Conservation (phyloP, 2,329 filamentous ascomycete genomes). For the Huntiella decipiens region DNA sequence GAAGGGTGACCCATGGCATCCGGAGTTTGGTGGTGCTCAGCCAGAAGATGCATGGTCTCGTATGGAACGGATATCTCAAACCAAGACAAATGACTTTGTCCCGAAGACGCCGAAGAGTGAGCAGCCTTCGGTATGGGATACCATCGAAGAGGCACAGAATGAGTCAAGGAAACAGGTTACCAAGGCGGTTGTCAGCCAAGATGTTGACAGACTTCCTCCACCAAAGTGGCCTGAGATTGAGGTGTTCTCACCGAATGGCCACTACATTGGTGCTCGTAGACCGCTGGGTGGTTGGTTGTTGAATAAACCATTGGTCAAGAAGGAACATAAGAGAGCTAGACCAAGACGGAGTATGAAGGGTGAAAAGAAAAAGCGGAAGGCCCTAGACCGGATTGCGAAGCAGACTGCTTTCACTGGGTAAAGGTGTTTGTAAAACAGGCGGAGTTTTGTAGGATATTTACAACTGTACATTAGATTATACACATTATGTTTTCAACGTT, state of each 20-base stretch:
- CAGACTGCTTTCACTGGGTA: slow-evolving; percentile 7
- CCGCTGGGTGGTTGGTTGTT: slow-evolving; percentile 57
- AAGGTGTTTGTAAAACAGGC: background rate
- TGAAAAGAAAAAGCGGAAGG: slow-evolving; percentile 32
- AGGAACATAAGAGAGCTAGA: slow-evolving; percentile 30
- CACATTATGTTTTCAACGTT: background rate
- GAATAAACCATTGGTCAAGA: slow-evolving; percentile 31
- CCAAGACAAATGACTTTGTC: background rate
- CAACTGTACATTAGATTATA: slow-evolving; percentile 1
- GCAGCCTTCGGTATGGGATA: slow-evolving; percentile 7
- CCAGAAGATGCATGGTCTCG: slow-evolving; percentile 11
- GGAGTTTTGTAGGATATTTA: too few species aligned
- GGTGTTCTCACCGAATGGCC: slow-evolving; percentile 70
- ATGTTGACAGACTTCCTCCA: slow-evolving; percentile 1
- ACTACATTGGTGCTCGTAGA: slow-evolving; percentile 46
- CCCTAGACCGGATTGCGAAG: slow-evolving; percentile 10
- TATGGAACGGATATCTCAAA: slow-evolving; percentile 12
- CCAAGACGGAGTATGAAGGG: slow-evolving; percentile 55
- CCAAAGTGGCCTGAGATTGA: slow-evolving; percentile 51
- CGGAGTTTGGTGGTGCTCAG: background rate
- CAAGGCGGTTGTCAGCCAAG: background rate
- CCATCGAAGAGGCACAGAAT: slow-evolving; percentile 5
- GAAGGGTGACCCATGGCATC: slow-evolving; percentile 4
- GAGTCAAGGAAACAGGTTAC: slow-evolving; percentile 9
- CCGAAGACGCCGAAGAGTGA: slow-evolving; percentile 9